phyloP scores from a whole-genome alignment of 2,329 filamentous ascomycete species.

The Talaromyces sp. region DNA sequence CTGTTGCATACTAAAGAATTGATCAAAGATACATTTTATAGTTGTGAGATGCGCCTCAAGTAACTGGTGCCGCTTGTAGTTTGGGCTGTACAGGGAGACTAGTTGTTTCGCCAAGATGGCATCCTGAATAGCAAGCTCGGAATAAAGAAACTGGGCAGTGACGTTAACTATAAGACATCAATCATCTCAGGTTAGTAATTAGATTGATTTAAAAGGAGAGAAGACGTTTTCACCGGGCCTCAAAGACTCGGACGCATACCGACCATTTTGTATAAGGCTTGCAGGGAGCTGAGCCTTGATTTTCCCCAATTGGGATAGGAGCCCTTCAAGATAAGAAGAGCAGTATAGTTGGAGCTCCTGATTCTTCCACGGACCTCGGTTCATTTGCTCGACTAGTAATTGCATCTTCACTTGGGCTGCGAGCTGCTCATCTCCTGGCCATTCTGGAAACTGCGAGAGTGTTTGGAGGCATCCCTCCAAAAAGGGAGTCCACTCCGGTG shows the following conservation, averaged over 20 bases:
- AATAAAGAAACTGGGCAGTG: slow-evolving; percentile 1
- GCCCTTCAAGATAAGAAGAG: slow-evolving; percentile 6
- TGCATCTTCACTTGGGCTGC: slow-evolving; percentile 10
- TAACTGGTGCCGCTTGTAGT: slow-evolving; percentile 8
- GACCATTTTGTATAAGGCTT: slow-evolving; percentile 5
- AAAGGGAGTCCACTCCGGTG: slow-evolving; percentile 9
- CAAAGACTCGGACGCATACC: background rate
- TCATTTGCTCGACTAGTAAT: slow-evolving; percentile 8
- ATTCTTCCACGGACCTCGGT: slow-evolving; percentile 2
- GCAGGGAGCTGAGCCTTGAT: slow-evolving; percentile 8
- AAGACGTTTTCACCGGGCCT: background rate
- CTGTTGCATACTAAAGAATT: slow-evolving; percentile 3
- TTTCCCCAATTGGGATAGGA: slow-evolving; percentile 10
- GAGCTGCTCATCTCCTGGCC: slow-evolving; percentile 12
- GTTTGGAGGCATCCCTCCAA: slow-evolving; percentile 5
- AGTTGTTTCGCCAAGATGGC: background rate
- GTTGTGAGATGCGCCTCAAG: slow-evolving; percentile 14
- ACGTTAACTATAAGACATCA: background rate
- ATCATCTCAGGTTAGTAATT: background rate
- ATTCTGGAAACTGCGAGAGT: slow-evolving; percentile 6
- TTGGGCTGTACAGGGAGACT: slow-evolving; percentile 10
- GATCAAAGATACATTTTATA: background rate
- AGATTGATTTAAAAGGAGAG: too few relatives aligned
- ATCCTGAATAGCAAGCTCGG: slow-evolving; percentile 10
- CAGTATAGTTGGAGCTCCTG: slow-evolving; percentile 7